Evolutionary conservation across 805 yeast genomes (phyloP).

Genomic region (Candida adriatica): DNA sequence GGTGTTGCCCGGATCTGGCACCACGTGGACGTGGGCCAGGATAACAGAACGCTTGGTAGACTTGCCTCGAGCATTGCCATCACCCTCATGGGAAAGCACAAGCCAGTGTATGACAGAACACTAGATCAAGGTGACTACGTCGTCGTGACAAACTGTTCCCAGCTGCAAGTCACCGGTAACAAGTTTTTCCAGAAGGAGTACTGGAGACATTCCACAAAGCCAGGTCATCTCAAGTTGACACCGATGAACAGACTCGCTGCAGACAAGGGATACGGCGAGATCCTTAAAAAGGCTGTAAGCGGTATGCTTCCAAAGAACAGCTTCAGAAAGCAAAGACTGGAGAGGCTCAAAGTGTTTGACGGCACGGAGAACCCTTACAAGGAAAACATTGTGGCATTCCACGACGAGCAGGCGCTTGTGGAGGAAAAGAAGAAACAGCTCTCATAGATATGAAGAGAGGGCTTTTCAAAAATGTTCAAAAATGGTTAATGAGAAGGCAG

Average conservation of each 20-base stretch:
- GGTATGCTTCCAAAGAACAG: slow-evolving; percentile 96
- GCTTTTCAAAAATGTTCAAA: not conserved
- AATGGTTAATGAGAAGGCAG: not conserved
- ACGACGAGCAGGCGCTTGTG: slow-evolving; percentile 62
- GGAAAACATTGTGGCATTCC: slow-evolving; percentile 76
- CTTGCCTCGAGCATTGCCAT: slow-evolving; percentile 84
- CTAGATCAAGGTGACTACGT: slow-evolving; percentile 95
- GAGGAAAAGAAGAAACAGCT: slow-evolving; percentile 29
- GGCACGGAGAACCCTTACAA: slow-evolving; percentile 85
- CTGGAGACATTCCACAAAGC: slow-evolving; percentile 84
- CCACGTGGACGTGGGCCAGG: slow-evolving; percentile 85
- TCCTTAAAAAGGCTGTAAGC: slow-evolving; percentile 79
- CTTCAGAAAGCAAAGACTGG: slow-evolving; percentile 70
- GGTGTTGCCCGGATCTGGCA: slow-evolving; percentile 92
- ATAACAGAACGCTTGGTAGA: slow-evolving; percentile 83
- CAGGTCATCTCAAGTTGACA: slow-evolving; percentile 79
- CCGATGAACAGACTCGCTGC: slow-evolving; percentile 73
- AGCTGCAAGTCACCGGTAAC: slow-evolving; percentile 76
- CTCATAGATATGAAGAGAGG: slow-evolving; percentile 6
- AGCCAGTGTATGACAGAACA: slow-evolving; percentile 75
- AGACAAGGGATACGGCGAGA: slow-evolving; percentile 84
- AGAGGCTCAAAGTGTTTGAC: slow-evolving; percentile 79
- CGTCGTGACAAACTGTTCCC: slow-evolving; percentile 88
- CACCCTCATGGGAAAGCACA: slow-evolving; percentile 93
- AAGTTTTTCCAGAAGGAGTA: slow-evolving; percentile 76